These are phyloP conservation scores for Aurifilum marmelostoma DNA, from an alignment of 2,329 filamentous ascomycete species.

Conservation along the genomic window DNA sequence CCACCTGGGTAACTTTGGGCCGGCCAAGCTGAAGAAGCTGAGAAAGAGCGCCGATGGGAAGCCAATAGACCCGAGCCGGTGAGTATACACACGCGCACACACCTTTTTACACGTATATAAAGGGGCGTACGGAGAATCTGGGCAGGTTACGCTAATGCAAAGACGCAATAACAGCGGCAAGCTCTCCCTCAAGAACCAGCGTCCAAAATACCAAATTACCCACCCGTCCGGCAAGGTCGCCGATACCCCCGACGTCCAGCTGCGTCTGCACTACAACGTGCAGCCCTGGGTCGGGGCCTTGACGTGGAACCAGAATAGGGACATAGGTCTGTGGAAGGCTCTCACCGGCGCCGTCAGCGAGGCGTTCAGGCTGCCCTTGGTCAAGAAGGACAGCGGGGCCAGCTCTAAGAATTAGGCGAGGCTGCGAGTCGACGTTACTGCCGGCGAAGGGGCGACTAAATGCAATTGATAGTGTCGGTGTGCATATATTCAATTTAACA, in stretches of 20 bases:
- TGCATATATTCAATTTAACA: neutral
- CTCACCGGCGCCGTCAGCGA: slow-evolving; percentile 67
- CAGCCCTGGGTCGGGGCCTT: slow-evolving; percentile 94
- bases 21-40: slow-evolving; percentile 65
- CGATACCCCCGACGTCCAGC: slow-evolving; percentile 70
- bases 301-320: slow-evolving; percentile 72
- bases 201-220: slow-evolving; percentile 96
- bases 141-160: neutral
- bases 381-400: slow-evolving; percentile 60
- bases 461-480: neutral
- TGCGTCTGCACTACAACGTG: slow-evolving; percentile 92
- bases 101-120: neutral
- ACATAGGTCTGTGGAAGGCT: slow-evolving; percentile 66
- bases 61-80: slow-evolving; percentile 61
- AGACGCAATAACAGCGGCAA: slow-evolving; percentile 59
- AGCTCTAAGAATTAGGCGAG: neutral
- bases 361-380: slow-evolving; percentile 64
- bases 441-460: neutral
- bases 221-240: slow-evolving; percentile 82
- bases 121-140: neutral
- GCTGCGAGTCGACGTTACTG: neutral
- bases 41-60: slow-evolving; percentile 62
- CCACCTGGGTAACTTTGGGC: slow-evolving; percentile 64
- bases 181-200: slow-evolving; percentile 79
- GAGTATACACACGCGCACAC: slow-evolving; percentile 32